These are phyloP conservation scores for Microsporum audouinii DNA, from an alignment of 2,329 filamentous ascomycete genomes.

Conservation along the genomic window DNA sequence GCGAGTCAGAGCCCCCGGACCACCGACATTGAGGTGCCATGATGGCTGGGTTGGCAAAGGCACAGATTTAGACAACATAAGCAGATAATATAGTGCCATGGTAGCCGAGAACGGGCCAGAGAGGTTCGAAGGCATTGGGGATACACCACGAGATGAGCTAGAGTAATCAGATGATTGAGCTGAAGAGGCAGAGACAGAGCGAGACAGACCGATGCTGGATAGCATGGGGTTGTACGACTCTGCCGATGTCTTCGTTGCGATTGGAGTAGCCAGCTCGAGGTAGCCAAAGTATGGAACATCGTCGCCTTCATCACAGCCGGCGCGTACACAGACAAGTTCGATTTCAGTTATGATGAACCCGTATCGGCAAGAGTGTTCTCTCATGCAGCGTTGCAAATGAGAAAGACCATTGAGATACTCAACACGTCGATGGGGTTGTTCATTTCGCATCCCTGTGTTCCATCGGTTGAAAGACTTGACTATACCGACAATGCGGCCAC, in stretches of 20 bases:
- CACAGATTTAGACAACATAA: slow-evolving; percentile 53
- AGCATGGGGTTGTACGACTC: slow-evolving; percentile 12
- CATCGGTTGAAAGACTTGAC: slow-evolving; percentile 86
- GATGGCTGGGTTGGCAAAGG: slow-evolving; percentile 46
- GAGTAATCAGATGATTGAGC: slow-evolving; percentile 25
- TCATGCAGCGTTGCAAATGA: slow-evolving; percentile 82
- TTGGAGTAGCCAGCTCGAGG: slow-evolving; percentile 58
- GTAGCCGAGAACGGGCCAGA: slow-evolving; percentile 42
- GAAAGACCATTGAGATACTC: slow-evolving; percentile 79
- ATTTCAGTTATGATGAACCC: slow-evolving; percentile 96
- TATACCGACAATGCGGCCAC: slow-evolving; percentile 65
- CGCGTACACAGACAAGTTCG: slow-evolving; percentile 80
- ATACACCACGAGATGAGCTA: slow-evolving; percentile 18
- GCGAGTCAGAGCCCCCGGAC: slow-evolving; percentile 45
- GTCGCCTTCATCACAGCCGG: slow-evolving; percentile 50
- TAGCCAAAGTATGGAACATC: slow-evolving; percentile 75
- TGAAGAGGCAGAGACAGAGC: slow-evolving; percentile 18
- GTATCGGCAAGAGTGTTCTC: slow-evolving; percentile 83
- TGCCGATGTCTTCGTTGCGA: slow-evolving; percentile 40
- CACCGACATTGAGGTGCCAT: slow-evolving; percentile 51
- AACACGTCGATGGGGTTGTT: slow-evolving; percentile 72
- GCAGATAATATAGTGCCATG: slow-evolving; percentile 52
- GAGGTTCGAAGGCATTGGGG: slow-evolving; percentile 16
- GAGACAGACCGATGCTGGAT: slow-evolving; percentile 8
- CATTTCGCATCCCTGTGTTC: slow-evolving; percentile 87